phyloP scores from a whole-genome alignment of 805 yeast species.

The Metschnikowia proteae region DNA sequence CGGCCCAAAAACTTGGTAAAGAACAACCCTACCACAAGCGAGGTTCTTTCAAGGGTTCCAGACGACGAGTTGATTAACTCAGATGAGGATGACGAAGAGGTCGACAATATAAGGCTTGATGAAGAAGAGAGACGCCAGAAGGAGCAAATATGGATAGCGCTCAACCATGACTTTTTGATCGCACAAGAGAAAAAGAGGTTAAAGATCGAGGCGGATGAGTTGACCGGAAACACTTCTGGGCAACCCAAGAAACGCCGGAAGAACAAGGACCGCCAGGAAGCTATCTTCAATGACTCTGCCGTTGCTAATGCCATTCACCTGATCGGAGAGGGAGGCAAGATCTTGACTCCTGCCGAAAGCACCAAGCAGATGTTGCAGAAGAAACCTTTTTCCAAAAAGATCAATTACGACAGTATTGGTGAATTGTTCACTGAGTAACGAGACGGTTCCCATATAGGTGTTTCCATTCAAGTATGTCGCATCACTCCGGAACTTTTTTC shows the following conservation, averaged over 20 bases:
- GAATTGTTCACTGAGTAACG: slow-evolving; percentile 33
- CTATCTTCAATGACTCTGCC: slow-evolving; percentile 27
- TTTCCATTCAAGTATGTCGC: neutral
- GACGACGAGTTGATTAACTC: slow-evolving; percentile 62
- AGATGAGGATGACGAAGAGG: slow-evolving; percentile 78
- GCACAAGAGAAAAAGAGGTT: slow-evolving; percentile 83
- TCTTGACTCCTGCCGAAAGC: slow-evolving; percentile 67
- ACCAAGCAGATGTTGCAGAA: slow-evolving; percentile 74
- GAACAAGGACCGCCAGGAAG: slow-evolving; percentile 13
- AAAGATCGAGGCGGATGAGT: slow-evolving; percentile 80
- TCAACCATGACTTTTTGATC: slow-evolving; percentile 78
- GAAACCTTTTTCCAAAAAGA: slow-evolving; percentile 79
- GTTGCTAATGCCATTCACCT: slow-evolving; percentile 32
- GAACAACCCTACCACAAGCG: slow-evolving; percentile 53
- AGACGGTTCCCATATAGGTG: neutral
- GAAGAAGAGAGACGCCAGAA: slow-evolving; percentile 70
- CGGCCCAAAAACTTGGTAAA: slow-evolving; percentile 47
- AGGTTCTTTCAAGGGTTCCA: slow-evolving; percentile 48
- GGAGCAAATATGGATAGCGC: slow-evolving; percentile 84
- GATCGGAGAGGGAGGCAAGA: slow-evolving; percentile 41
- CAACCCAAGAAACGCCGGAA: slow-evolving; percentile 42
- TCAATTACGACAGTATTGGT: slow-evolving; percentile 81
- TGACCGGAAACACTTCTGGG: slow-evolving; percentile 66
- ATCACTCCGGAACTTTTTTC: neutral
- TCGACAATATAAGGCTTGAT: slow-evolving; percentile 55